Conservation (phyloP, 2,329 filamentous ascomycete genomes). For the Fusarium hainanense region DNA sequence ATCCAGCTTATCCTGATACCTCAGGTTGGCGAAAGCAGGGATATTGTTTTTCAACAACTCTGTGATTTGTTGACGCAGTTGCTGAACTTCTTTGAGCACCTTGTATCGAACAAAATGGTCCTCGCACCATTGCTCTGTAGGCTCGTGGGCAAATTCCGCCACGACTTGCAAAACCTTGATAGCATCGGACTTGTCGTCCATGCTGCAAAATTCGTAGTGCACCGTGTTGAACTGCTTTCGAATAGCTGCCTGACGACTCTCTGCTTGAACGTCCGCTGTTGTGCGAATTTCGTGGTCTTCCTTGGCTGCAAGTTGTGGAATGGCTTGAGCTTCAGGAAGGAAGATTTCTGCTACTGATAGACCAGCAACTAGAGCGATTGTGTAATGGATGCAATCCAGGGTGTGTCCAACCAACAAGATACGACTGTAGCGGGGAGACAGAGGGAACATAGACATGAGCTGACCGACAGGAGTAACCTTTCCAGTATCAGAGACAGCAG, state of each 20-base stretch:
- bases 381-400: slow-evolving; percentile 84
- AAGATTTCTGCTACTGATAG: slow-evolving; percentile 91
- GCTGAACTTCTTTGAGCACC: slow-evolving; percentile 84
- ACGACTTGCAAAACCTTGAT: slow-evolving; percentile 91
- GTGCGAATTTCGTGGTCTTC: slow-evolving; percentile 64
- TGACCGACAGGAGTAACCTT: slow-evolving; percentile 82
- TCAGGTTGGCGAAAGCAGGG: slow-evolving; percentile 69
- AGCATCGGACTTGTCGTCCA: slow-evolving; percentile 86
- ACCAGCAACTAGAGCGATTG: slow-evolving; percentile 87
- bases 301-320: slow-evolving; percentile 65
- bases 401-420: slow-evolving; percentile 90
- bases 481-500: slow-evolving; percentile 77
- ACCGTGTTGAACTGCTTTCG: slow-evolving; percentile 73
- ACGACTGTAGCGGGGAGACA: slow-evolving; percentile 89
- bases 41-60: slow-evolving; percentile 82
- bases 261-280: slow-evolving; percentile 76
- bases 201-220: slow-evolving; percentile 80
- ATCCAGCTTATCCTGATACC: slow-evolving; percentile 66
- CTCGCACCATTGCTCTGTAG: slow-evolving; percentile 78
- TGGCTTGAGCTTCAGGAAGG: slow-evolving; percentile 81
- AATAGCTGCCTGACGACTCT: slow-evolving; percentile 74
- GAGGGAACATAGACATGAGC: slow-evolving; percentile 87
- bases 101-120: slow-evolving; percentile 89
- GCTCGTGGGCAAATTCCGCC: slow-evolving; percentile 84
- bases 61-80: slow-evolving; percentile 85